These are phyloP conservation scores for Leccinum fibrillosum DNA, from an alignment of 768 basidiomycete species.

Conservation along the genomic window DNA sequence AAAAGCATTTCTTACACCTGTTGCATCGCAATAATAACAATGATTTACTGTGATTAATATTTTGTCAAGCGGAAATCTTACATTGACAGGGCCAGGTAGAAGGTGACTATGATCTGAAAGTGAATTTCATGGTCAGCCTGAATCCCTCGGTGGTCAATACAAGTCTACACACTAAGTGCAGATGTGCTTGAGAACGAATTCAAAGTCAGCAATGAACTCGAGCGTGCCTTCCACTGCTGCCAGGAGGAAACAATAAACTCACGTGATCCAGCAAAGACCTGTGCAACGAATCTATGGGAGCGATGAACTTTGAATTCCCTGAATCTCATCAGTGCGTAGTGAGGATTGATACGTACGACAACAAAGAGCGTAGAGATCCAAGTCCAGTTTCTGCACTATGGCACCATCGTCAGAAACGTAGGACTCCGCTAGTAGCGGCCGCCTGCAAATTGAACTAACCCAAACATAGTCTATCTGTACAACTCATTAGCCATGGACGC, in stretches of 20 bases:
- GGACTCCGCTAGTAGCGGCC: not conserved
- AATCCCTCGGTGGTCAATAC: not conserved
- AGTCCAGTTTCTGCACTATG: slow-evolving; percentile 11
- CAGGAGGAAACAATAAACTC: not conserved
- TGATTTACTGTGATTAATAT: not conserved
- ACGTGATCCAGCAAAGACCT: slow-evolving; percentile 12
- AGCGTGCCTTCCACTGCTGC: too few relatives aligned
- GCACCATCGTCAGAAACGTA: not conserved
- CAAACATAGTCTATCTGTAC: slow-evolving; percentile 13
- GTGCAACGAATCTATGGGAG: slow-evolving; percentile 13
- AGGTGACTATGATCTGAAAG: slow-evolving; percentile 5
- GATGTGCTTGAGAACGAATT: not conserved
- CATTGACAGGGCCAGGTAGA: slow-evolving; percentile 6
- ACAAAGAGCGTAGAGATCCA: slow-evolving; percentile 15
- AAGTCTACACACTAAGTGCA: slow-evolving; percentile 1
- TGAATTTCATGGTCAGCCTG: not conserved
- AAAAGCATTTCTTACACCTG: slow-evolving; percentile 4
- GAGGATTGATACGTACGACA: slow-evolving; percentile 3
- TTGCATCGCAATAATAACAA: not conserved
- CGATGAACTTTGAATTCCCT: not conserved
- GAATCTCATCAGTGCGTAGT: too few relatives aligned
- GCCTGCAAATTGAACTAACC: not conserved
- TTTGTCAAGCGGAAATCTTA: not conserved
- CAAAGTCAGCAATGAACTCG: not conserved
- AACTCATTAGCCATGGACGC: not conserved